Evolutionary conservation across 768 basidiomycete species (phyloP), one percentile per base, ranked within the genome.

Genomic region (Sarcodon sp.): DNA sequence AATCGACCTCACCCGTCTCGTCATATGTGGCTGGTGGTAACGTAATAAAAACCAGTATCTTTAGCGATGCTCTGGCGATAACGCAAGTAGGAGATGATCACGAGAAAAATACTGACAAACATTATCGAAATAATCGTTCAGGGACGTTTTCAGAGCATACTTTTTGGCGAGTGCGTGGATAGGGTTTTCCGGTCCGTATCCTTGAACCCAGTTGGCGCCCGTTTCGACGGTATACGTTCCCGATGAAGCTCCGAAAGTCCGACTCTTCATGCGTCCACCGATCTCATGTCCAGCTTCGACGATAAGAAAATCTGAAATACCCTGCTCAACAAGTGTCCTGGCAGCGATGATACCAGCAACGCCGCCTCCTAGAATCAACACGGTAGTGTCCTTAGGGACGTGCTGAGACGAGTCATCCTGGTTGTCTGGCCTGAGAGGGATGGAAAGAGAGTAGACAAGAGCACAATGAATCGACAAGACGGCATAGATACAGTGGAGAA

Each of bases 361-460:
- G 5, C 80, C 80, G 32, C 76, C 79, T 4, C 80, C 80, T n/a
- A 81, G 67, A 50, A 82, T 75, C 15, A 80, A 66, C 3, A 79
- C 71, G 1, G 56, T 66, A 3, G 56, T 27, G 13, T 41, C 39
- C 2, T 16, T 27, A 2, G 21, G 21, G 21, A 27, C 21, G 4
- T 27, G 3, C 2, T 27, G 4, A 27, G 21, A 27, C 21, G 21
- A 27, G 21, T 27, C 21, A 27, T 27, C 21, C 4, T 27, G 21
- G 21, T 27, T 27, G 21, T 27, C 21, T 27, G 21, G 21, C 21
- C 21, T 27, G 21, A 27, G 21, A 27, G 21, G 21, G 21, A 27
- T 27, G 21, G 21, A 27, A 27, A 27, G 21, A 27, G 21, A 27
- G 4, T 3, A 27, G 21, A 27, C 21, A 2, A 27, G 21, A 27